phyloP scores from a whole-genome alignment of 139 green algal species.

The Closterium sp. region DNA sequence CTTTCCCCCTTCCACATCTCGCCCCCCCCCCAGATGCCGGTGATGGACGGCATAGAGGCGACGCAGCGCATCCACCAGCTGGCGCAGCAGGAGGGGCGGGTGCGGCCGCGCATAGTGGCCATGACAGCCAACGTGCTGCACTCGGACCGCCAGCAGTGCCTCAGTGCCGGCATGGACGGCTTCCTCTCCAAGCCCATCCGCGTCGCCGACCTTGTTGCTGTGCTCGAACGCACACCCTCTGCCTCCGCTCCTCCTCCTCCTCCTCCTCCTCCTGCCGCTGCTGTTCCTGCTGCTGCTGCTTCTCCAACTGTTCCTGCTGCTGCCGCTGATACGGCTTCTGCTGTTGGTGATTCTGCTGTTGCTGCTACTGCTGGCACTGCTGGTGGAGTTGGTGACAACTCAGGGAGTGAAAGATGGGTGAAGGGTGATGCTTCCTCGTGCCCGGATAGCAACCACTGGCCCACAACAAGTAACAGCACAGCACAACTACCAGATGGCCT shows the following conservation, averaged over 20 bases:
- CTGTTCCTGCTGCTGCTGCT: neutral
- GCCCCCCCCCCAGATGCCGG: constrained; percentile 16
- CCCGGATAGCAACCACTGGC: neutral
- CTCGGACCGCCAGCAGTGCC: constrained; percentile 21
- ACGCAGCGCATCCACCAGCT: constrained; percentile 11
- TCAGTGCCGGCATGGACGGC: constrained; percentile 31
- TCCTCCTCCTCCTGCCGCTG: neutral
- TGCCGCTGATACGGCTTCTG: neutral
- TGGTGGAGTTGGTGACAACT: neutral
- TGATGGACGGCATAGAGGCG: constrained; percentile 45
- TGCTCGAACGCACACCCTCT: constrained; percentile 2
- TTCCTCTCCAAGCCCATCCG: constrained; percentile 32
- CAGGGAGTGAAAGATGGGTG: neutral
- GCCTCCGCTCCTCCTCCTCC: neutral
- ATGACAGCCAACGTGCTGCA: constrained; percentile 33
- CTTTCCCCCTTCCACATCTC: neutral
- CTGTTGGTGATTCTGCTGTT: neutral
- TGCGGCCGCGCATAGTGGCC: constrained; percentile 27
- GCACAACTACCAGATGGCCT: neutral
- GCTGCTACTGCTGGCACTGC: neutral
- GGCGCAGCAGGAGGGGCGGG: neutral
- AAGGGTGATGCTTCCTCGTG: neutral
- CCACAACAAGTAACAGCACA: neutral
- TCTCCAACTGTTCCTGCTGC: neutral
- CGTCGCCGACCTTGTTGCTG: constrained; percentile 9